These are phyloP conservation scores for Metschnikowia henanensis DNA, from an alignment of 805 yeast species.

Conservation along the genomic window DNA sequence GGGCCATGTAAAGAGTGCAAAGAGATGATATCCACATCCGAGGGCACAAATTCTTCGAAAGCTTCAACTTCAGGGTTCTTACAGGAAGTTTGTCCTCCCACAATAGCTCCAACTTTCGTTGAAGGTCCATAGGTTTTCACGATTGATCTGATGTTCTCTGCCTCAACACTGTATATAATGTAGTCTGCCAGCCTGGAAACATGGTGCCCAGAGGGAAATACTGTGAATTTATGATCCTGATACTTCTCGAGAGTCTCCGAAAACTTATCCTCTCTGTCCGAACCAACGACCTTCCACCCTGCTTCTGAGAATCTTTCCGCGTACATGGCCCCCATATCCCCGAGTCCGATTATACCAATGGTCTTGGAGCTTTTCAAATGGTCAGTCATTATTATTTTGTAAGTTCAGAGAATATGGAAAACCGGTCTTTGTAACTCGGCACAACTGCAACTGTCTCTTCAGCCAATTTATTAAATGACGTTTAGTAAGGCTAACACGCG, in stretches of 20 bases:
- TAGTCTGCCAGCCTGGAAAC: constrained; percentile 84
- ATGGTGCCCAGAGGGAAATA: constrained; percentile 76
- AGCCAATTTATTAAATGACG: too few relatives aligned
- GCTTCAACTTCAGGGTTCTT: constrained; percentile 88
- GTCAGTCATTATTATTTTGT: not conserved
- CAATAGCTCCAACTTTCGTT: constrained; percentile 82
- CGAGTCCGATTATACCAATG: constrained; percentile 92
- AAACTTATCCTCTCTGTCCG: constrained; percentile 73
- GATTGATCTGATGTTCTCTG: constrained; percentile 74
- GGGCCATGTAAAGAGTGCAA: constrained; percentile 97
- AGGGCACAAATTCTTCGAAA: constrained; percentile 72
- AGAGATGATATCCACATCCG: constrained; percentile 79
- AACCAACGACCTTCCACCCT: constrained; percentile 89
- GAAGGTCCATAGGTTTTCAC: constrained; percentile 82
- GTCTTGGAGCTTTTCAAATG: constrained; percentile 36
- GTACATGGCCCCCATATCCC: constrained; percentile 94
- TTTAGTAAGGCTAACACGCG: too few relatives aligned
- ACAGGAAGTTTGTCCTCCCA: constrained; percentile 98
- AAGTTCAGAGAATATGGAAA: too few relatives aligned
- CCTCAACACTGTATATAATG: constrained; percentile 90
- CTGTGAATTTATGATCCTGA: constrained; percentile 45
- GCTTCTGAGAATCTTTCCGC: constrained; percentile 75
- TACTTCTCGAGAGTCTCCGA: constrained; percentile 44
- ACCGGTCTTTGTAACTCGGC: too few relatives aligned
- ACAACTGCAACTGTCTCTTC: too few relatives aligned